Evolutionary conservation across 306 rosid genomes (phyloP).

Genomic region (Medicago arabica): DNA sequence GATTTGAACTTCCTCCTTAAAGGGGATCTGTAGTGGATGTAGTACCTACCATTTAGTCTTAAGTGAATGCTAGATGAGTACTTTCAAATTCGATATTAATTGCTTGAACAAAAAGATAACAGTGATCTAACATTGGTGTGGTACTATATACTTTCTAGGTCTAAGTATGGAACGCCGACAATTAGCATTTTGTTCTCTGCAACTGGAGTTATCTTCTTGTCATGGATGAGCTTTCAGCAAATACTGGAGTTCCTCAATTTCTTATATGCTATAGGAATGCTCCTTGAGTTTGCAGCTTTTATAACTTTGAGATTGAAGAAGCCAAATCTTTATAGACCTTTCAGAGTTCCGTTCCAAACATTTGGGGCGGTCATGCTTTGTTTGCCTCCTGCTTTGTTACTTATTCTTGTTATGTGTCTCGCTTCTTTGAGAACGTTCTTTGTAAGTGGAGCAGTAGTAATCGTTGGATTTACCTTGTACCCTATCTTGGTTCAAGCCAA

Average conservation of each 20-base stretch:
- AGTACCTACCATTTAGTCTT: slow-evolving; percentile 8
- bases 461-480: slow-evolving; percentile 65
- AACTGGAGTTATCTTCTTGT: slow-evolving; percentile 80
- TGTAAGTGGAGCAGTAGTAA: slow-evolving; percentile 62
- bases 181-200: slow-evolving; percentile 84
- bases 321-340: slow-evolving; percentile 86
- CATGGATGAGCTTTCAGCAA: slow-evolving; percentile 96
- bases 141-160: slow-evolving; percentile 51
- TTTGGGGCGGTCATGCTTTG: slow-evolving; percentile 76
- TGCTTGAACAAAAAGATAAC: slow-evolving; percentile 27
- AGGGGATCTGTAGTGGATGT: slow-evolving; percentile 27
- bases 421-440: slow-evolving; percentile 76
- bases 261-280: slow-evolving; percentile 88
- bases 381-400: slow-evolving; percentile 73
- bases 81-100: neutral
- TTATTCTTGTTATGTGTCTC: slow-evolving; percentile 83
- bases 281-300: slow-evolving; percentile 87
- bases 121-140: slow-evolving; percentile 36
- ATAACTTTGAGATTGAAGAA: slow-evolving; percentile 65
- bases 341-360: slow-evolving; percentile 74
- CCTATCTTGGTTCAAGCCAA: slow-evolving; percentile 67
- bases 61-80: neutral
- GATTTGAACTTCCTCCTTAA: neutral
- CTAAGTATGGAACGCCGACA: slow-evolving; percentile 86
- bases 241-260: slow-evolving; percentile 88